Base-by-base conservation (phyloP, 169 alveolate species). In the Miamiensis avidus region DNA sequence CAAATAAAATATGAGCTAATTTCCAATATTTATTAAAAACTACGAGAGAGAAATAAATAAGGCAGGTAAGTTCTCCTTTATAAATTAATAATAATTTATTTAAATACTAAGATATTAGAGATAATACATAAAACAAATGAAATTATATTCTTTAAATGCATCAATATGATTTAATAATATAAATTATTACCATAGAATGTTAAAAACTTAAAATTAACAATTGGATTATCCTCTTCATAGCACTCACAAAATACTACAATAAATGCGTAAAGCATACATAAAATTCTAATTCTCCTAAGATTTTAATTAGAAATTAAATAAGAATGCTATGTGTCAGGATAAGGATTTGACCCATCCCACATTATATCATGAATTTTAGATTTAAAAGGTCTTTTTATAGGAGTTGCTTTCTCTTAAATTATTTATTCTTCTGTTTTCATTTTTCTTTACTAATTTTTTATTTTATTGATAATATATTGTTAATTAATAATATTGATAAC, bases 1-100 rank as follows among this genome's bases (percentile, higher is more conserved):
- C 82, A 77, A 77, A 77, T 20, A 77, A 31, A 31, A 77, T 29
- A 6, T 77, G 72, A 31, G 82, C 82, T 33, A 77, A 27, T 1
- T 77, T 77, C 82, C 82, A 77, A 30, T 33, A 77, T 77, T 77
- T 77, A 49, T 49, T 49, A 4, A 49, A 4, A 11, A 20, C 69
- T 11, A 49, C 69, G 26, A 49, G 20, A 49, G 20, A 49, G 69
- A 49, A 49, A 49, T 49, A 49, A 11, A 49, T 49, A 20, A 49
- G 20, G 20, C 26, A 11, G 26, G 20, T 49, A 11, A 49, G 20
- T 49, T 49, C 69, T 49, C 69, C 69, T 49, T 11, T 11, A 49
- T n/a, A n/a, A n/a, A n/a, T n/a, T n/a, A n/a, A n/a, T n/a, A n/a
- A n/a, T n/a, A n/a, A n/a, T n/a, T n/a, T n/a, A n/a, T n/a, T n/a